Evolutionary conservation across 2,329 filamentous ascomycete genomes (phyloP), one percentile per base, ranked within the genome.

Genomic region (Endothia cerciana): DNA sequence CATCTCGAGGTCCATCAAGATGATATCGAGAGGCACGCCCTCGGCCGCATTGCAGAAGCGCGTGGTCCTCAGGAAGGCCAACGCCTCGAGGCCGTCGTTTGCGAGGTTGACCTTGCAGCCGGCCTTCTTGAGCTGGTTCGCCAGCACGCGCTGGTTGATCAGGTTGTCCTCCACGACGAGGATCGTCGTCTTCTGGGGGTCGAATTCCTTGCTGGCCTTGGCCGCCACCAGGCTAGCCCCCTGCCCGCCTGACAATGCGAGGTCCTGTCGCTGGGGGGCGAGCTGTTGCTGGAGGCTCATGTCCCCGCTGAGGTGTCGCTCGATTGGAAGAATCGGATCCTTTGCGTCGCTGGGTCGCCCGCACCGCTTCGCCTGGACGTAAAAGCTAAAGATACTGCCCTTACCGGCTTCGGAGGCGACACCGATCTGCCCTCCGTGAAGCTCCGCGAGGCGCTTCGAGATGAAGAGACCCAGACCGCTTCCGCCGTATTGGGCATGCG

Each of bases 111-210:
- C 87, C 4, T 80, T 80, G 65, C 89, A 83, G 4, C 84, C 82
- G 19, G 85, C 82, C 71, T 88, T 89, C 64, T 80, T 80, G 5
- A 91, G 78, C 73, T 88, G 89, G 60, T 87, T 88, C n/a, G 89
- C 77, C 1, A 90, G 76, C 49, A 89, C 88, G 70, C 88, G 89
- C 72, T 90, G 88, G 72, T 91, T 91, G 68, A 89, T 88, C 4
- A 83, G 78, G 71, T 91, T 90, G 72, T 91, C 88, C 73, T 91
- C 88, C 0, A 91, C 88, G 3, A 90, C 77, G 8, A 90, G 77
- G 2, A 91, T 83, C 47, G 82, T 82, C 65, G 87, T 79, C 10
- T 83, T 80, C 69, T 81, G 84, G 60, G 79, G 80, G 69, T 82
- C 79, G 17, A 73, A 69, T 1, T 33, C 43, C 15, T 66, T 61